Conservation (phyloP, 1,284 basidiomycete genomes). For the Boletus albobrunnescens region DNA sequence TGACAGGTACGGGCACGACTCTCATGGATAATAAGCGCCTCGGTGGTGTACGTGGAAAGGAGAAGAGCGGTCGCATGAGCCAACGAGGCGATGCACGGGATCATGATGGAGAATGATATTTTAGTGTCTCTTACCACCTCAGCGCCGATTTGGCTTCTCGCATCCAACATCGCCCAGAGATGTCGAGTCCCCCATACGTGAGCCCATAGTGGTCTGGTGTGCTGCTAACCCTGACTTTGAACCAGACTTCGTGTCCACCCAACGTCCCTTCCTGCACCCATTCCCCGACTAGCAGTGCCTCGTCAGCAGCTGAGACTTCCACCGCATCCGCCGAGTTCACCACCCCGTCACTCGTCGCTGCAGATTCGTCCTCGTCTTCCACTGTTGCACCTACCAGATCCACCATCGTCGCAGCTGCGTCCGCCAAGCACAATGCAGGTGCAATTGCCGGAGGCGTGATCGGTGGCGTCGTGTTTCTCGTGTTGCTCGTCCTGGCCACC, state of each 20-base stretch:
- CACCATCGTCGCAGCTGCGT: slow-evolving; percentile 7
- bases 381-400: not conserved
- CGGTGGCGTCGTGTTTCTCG: slow-evolving; percentile 35
- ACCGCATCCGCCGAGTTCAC: not conserved
- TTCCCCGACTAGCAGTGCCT: too few species aligned
- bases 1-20: slow-evolving; percentile 72
- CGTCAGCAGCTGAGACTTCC: too few species aligned
- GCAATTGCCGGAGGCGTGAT: slow-evolving; percentile 44
- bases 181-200: slow-evolving; percentile 5
- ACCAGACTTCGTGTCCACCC: too few species aligned
- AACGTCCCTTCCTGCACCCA: too few species aligned
- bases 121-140: not conserved
- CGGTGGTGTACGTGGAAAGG: slow-evolving; percentile 12
- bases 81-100: slow-evolving; percentile 15
- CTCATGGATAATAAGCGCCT: slow-evolving; percentile 48
- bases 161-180: slow-evolving; percentile 3
- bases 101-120: slow-evolving; percentile 16
- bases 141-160: not conserved
- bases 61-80: slow-evolving; percentile 21
- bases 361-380: not conserved
- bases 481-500: slow-evolving; percentile 24
- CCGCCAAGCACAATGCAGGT: slow-evolving; percentile 25
- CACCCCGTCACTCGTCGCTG: not conserved
- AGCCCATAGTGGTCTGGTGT: slow-evolving; percentile 1
- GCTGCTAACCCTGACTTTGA: too few species aligned